Conservation (phyloP, 176 grass and related monocot genomes). For the Juncus effusus region DNA sequence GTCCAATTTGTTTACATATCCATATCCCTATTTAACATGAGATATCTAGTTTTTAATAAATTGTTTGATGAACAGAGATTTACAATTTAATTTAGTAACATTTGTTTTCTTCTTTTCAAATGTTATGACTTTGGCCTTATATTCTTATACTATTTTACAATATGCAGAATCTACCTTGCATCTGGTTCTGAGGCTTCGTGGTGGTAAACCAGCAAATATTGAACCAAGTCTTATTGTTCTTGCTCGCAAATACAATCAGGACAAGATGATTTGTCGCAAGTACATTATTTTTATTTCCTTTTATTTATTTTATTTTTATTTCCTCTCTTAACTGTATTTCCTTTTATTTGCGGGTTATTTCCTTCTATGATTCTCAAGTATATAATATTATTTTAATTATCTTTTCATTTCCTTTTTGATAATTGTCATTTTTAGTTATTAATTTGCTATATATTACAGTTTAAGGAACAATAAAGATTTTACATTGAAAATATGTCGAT, state of each 20-base stretch:
- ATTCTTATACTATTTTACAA: too few relatives aligned
- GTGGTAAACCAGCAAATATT: slow-evolving; percentile 36
- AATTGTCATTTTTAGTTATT: too few relatives aligned
- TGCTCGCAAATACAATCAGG: slow-evolving; percentile 53
- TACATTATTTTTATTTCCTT: slow-evolving; percentile 20
- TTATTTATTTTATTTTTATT: background rate
- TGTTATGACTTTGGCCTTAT: too few relatives aligned
- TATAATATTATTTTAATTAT: too few relatives aligned
- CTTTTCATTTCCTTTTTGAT: too few relatives aligned
- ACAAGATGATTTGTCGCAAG: slow-evolving; percentile 81
- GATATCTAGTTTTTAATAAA: background rate
- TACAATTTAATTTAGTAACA: too few relatives aligned
- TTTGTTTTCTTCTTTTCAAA: too few relatives aligned
- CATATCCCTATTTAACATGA: too few relatives aligned
- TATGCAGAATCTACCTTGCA: slow-evolving; percentile 58
- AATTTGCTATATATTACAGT: too few relatives aligned
- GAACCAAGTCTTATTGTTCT: slow-evolving; percentile 44
- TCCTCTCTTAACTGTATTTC: background rate
- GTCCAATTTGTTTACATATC: background rate
- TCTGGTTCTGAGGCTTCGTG: slow-evolving; percentile 67
- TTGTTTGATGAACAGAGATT: background rate
- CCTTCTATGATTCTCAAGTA: background rate
- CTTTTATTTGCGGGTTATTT: background rate
- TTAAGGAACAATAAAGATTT: too few relatives aligned
- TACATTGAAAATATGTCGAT: too few relatives aligned